These are phyloP conservation scores for Salicornia ramosissima DNA, from an alignment of 148 eudicot species.

Conservation along the genomic window DNA sequence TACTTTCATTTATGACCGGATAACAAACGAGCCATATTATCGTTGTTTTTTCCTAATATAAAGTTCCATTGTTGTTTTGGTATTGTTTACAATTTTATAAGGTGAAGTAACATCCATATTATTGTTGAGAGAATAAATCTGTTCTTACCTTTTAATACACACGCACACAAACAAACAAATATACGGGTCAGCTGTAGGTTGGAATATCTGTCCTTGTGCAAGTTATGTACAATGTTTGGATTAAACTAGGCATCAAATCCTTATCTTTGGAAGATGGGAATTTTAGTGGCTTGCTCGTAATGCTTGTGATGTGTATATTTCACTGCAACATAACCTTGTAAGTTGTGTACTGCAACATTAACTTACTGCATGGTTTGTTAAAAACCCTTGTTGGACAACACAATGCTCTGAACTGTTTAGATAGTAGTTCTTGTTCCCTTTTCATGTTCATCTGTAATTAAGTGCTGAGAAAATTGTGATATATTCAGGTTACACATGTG, in stretches of 20 bases:
- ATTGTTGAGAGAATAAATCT: too few relatives aligned
- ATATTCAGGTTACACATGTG: slow-evolving; percentile 43
- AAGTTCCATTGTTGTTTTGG: too few relatives aligned
- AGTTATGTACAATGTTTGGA: not conserved
- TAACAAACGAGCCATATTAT: too few relatives aligned
- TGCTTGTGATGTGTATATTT: not conserved
- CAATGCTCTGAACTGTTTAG: not conserved
- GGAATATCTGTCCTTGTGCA: too few relatives aligned
- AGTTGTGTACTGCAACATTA: too few relatives aligned
- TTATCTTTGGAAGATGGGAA: not conserved
- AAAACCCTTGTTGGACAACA: not conserved
- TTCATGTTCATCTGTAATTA: not conserved
- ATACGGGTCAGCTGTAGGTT: too few relatives aligned
- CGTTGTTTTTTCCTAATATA: too few relatives aligned
- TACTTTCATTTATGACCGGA: too few relatives aligned
- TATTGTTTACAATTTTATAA: too few relatives aligned
- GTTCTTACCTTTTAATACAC: too few relatives aligned
- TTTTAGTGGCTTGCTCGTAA: not conserved
- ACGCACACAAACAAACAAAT: too few relatives aligned
- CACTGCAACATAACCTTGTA: not conserved
- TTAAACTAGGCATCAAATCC: not conserved
- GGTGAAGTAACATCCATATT: too few relatives aligned
- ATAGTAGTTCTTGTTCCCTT: not conserved
- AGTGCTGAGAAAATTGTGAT: slow-evolving; percentile 1
- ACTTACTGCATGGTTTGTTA: not conserved